Percentiles rank a stretch among this genome's conserved stretches.
Evolutionary conservation across 2,329 filamentous ascomycete genomes (phyloP).

Genomic region (Biscogniauxia marginata): DNA sequence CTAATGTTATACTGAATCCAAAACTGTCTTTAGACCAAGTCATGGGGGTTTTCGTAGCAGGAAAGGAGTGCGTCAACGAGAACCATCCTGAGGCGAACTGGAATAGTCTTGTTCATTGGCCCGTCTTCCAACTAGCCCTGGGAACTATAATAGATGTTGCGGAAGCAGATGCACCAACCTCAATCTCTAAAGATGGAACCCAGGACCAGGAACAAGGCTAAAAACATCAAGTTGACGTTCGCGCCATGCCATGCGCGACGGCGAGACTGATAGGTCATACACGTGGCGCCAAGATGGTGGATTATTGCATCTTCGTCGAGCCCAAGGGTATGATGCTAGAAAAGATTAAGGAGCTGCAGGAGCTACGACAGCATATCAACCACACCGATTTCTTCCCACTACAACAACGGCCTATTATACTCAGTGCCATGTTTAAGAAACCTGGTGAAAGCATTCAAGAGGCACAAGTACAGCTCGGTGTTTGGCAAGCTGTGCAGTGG

Average conservation of each 20-base stretch:
- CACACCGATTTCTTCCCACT: slow-evolving; percentile 18
- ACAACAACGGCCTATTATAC: slow-evolving; percentile 9
- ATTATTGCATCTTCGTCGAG: slow-evolving; percentile 13
- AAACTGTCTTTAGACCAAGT: background rate
- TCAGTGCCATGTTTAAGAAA: slow-evolving; percentile 22
- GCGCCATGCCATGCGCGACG: slow-evolving; percentile 9
- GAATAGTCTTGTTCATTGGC: slow-evolving; percentile 7
- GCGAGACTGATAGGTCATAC: slow-evolving; percentile 4
- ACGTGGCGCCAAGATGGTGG: slow-evolving; percentile 9
- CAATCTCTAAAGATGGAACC: background rate
- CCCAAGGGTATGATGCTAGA: background rate
- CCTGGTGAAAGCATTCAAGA: slow-evolving; percentile 11
- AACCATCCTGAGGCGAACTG: background rate
- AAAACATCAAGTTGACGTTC: slow-evolving; percentile 1
- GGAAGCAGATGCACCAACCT: background rate
- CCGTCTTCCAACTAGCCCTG: slow-evolving; percentile 8
- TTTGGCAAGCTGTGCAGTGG: slow-evolving; percentile 24
- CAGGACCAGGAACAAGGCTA: background rate
- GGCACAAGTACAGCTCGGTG: slow-evolving; percentile 17
- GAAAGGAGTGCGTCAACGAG: background rate
- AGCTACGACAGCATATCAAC: slow-evolving; percentile 11
- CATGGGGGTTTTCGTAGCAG: background rate
- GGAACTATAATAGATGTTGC: background rate
- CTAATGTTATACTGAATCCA: background rate
- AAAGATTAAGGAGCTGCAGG: slow-evolving; percentile 2